Percentiles rank a stretch among this genome's conserved stretches.
These are phyloP conservation scores for Aureobasidium sp. DNA, from an alignment of 2,329 filamentous ascomycete genomes.

Conservation along the genomic window DNA sequence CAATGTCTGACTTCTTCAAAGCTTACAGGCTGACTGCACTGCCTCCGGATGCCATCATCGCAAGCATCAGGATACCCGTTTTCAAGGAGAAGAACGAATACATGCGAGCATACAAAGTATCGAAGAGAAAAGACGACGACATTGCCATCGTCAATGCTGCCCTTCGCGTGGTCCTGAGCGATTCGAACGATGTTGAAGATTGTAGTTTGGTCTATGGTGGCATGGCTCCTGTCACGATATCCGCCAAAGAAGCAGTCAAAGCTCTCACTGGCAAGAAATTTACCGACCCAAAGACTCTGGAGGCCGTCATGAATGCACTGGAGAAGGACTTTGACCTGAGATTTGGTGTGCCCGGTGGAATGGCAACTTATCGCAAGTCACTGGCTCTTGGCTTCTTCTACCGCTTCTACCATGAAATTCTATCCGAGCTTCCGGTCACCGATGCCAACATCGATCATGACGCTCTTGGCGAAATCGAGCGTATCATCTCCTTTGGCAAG, in stretches of 20 bases:
- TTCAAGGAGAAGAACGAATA: slow-evolving; percentile 70
- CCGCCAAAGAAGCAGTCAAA: slow-evolving; percentile 68
- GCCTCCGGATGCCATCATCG: slow-evolving; percentile 73
- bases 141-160: slow-evolving; percentile 95
- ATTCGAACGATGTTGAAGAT: slow-evolving; percentile 62
- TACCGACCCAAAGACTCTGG: slow-evolving; percentile 72
- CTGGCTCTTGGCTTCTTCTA: slow-evolving; percentile 93
- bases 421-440: slow-evolving; percentile 51
- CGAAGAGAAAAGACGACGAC: slow-evolving; percentile 95
- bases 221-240: slow-evolving; percentile 88
- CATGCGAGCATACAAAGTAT: slow-evolving; percentile 87
- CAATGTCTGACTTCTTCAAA: slow-evolving; percentile 87
- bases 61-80: slow-evolving; percentile 76
- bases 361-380: slow-evolving; percentile 92
- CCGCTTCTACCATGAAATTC: slow-evolving; percentile 86
- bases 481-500: slow-evolving; percentile 70
- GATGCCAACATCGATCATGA: slow-evolving; percentile 59
- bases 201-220: slow-evolving; percentile 85
- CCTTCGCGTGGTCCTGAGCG: slow-evolving; percentile 64
- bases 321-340: slow-evolving; percentile 81
- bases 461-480: slow-evolving; percentile 75
- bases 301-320: slow-evolving; percentile 84
- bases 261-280: slow-evolving; percentile 73
- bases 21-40: slow-evolving; percentile 83
- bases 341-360: slow-evolving; percentile 90